A percentile compares a stretch with the other conserved stretches of the same genome.
These are phyloP conservation scores for Chaetomidium leptoderma DNA, from an alignment of 495 filamentous ascomycete species.

Conservation along the genomic window DNA sequence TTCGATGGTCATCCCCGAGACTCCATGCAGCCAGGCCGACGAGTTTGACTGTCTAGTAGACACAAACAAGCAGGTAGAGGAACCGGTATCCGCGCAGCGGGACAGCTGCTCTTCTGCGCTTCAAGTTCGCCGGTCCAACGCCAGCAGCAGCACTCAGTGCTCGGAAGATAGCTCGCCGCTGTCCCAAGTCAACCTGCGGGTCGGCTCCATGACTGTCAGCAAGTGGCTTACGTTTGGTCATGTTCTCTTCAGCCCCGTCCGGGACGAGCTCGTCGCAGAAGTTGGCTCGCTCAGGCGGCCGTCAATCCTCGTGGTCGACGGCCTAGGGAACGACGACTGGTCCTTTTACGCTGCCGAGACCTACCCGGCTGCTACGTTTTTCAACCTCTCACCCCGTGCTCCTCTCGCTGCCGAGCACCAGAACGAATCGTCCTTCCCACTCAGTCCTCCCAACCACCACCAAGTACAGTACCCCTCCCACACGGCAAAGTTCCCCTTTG, in stretches of 20 bases:
- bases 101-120: slow-evolving; percentile 37
- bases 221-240: slow-evolving; percentile 92
- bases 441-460: slow-evolving; percentile 76
- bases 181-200: slow-evolving; percentile 75
- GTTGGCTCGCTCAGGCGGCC: slow-evolving; percentile 48
- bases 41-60: slow-evolving; percentile 27
- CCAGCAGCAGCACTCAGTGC: slow-evolving; percentile 39
- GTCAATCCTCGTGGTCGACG: slow-evolving; percentile 84
- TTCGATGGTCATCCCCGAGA: slow-evolving; percentile 52
- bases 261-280: slow-evolving; percentile 62
- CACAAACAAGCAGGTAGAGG: slow-evolving; percentile 24
- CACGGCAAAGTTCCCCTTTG: slow-evolving; percentile 75
- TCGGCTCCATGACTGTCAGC: slow-evolving; percentile 62
- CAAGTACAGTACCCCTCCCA: slow-evolving; percentile 71
- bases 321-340: slow-evolving; percentile 84
- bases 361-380: slow-evolving; percentile 79
- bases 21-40: slow-evolving; percentile 43
- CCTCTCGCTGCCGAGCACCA: slow-evolving; percentile 36
- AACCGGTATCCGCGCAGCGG: neutral
- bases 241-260: slow-evolving; percentile 89
- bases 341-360: slow-evolving; percentile 94
- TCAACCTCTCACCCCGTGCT: slow-evolving; percentile 65
- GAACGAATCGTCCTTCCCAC: slow-evolving; percentile 40
- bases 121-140: slow-evolving; percentile 43
- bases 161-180: slow-evolving; percentile 58